Conservation (phyloP, 2,329 filamentous ascomycete genomes). For the Paracorniculantispora psalliotae region DNA sequence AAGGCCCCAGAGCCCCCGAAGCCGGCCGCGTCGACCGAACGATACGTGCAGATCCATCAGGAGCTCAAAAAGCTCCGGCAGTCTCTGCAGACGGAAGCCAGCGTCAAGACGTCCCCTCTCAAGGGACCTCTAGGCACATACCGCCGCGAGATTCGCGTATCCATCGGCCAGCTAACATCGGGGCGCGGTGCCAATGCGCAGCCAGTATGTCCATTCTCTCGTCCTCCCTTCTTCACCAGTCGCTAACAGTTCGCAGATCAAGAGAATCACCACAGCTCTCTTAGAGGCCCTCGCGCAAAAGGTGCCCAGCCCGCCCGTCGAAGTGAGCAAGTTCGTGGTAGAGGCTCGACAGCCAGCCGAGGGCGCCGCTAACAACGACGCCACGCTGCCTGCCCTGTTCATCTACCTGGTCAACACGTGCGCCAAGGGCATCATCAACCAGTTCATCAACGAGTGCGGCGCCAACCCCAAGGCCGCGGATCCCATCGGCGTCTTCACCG, state of each 20-base stretch:
- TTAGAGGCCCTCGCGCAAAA: constrained; percentile 47
- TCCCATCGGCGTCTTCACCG: constrained; percentile 71
- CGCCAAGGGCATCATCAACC: constrained; percentile 65
- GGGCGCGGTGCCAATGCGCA: constrained; percentile 56
- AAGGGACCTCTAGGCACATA: constrained; percentile 67
- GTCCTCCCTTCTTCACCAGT: background rate
- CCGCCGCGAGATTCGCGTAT: constrained; percentile 65
- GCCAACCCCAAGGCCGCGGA: constrained; percentile 64
- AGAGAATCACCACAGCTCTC: constrained; percentile 38
- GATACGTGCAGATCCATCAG: constrained; percentile 57
- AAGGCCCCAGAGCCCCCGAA: background rate
- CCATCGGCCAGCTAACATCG: constrained; percentile 66
- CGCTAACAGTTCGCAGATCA: constrained; percentile 26
- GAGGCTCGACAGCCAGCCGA: constrained; percentile 42
- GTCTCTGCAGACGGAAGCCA: constrained; percentile 51
- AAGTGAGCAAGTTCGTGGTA: constrained; percentile 50
- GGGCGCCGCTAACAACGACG: constrained; percentile 46
- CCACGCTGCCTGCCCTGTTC: constrained; percentile 57
- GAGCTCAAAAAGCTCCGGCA: constrained; percentile 65
- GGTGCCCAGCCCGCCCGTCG: constrained; percentile 48
- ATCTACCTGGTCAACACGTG: constrained; percentile 75
- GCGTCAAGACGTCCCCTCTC: constrained; percentile 41
- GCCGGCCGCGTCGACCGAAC: constrained; percentile 27
- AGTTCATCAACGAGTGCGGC: constrained; percentile 63
- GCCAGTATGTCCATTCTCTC: constrained; percentile 28